These are phyloP conservation scores for Spizellomyces punctatus DNA, from an alignment of 192 early-diverging fungal genomes.

Conservation along the genomic window DNA sequence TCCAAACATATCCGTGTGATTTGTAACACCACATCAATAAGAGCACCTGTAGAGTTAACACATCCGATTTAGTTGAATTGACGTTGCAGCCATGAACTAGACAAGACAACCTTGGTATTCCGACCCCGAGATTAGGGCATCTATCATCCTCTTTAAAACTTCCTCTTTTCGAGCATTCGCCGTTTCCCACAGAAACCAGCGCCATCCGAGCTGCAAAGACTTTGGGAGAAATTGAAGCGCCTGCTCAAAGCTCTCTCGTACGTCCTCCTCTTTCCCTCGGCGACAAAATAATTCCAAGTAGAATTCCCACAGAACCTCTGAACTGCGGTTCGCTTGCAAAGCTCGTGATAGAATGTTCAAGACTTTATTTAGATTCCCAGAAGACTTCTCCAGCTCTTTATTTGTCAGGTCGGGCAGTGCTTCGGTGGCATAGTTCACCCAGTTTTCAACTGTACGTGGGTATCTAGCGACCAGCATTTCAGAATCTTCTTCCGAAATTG, in stretches of 20 bases:
- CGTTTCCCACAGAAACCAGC: constrained; percentile 36
- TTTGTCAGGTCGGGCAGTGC: constrained; percentile 26
- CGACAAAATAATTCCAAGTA: constrained; percentile 36
- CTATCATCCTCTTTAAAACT: constrained; percentile 16
- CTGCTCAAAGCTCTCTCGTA: constrained; percentile 28
- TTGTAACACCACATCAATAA: constrained; percentile 19
- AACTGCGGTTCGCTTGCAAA: constrained; percentile 22
- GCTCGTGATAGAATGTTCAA: constrained; percentile 27
- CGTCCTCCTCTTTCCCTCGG: background rate
- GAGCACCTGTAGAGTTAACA: background rate
- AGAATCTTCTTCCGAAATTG: constrained; percentile 18
- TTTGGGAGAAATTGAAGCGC: constrained; percentile 24
- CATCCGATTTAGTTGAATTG: background rate
- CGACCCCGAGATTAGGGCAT: background rate
- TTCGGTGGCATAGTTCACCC: constrained; percentile 27
- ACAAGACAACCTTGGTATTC: background rate
- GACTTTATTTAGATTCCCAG: constrained; percentile 11
- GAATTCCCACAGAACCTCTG: constrained; percentile 31
- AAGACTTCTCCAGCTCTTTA: constrained; percentile 5
- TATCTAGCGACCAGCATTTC: constrained; percentile 6
- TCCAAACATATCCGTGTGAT: constrained; percentile 8
- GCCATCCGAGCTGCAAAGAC: constrained; percentile 17
- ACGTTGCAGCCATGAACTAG: background rate
- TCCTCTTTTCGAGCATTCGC: constrained; percentile 5
- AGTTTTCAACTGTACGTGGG: constrained; percentile 24